These are phyloP conservation scores for Penicillium odoratum DNA, from an alignment of 495 filamentous ascomycete species.

Conservation along the genomic window DNA sequence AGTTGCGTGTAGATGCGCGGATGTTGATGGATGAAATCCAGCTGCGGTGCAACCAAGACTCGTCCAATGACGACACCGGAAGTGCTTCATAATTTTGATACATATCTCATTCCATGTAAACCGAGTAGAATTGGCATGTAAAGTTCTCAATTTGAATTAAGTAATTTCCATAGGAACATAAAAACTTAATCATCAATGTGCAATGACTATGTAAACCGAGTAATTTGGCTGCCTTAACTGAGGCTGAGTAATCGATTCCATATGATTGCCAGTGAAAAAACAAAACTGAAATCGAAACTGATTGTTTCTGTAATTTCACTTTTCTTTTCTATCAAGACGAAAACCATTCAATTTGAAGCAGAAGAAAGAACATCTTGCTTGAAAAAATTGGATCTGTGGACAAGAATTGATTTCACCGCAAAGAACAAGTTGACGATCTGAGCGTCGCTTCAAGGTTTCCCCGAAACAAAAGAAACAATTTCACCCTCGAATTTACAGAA, in stretches of 20 bases:
- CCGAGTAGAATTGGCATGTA: no score
- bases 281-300: not conserved
- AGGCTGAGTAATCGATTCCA: slow-evolving; percentile 20
- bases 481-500: slow-evolving; percentile 11
- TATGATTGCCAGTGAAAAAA: no score
- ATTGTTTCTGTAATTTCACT: not conserved
- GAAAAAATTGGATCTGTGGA: no score
- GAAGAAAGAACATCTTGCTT: not conserved
- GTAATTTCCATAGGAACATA: no score
- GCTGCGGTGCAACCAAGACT: slow-evolving; percentile 2
- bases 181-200: no score
- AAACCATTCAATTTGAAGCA: not conserved
- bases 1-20: slow-evolving; percentile 68
- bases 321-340: not conserved
- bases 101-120: not conserved
- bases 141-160: no score
- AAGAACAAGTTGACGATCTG: slow-evolving; percentile 5
- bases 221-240: slow-evolving; percentile 12
- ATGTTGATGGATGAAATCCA: slow-evolving; percentile 50
- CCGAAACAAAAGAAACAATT: slow-evolving; percentile 16
- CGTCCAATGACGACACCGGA: not conserved
- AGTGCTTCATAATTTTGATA: not conserved
- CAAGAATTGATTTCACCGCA: not conserved
- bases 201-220: no score
- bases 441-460: slow-evolving; percentile 12